Percentiles rank a stretch among this genome's conserved stretches.
These are phyloP conservation scores for Drechslerella stenobrocha DNA, from an alignment of 2,329 filamentous ascomycete species.

Conservation along the genomic window DNA sequence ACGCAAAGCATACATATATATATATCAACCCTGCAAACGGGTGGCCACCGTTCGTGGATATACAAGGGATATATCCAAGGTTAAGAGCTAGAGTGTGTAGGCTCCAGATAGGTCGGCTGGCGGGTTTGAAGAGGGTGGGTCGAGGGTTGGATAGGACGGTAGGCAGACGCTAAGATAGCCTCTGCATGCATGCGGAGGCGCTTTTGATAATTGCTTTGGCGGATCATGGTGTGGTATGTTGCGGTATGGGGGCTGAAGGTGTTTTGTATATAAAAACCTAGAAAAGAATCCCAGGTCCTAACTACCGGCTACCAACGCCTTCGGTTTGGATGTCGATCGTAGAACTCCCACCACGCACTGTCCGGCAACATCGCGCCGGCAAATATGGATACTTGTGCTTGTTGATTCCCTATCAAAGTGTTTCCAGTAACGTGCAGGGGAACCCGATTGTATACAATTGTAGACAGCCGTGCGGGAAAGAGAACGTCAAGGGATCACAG, in stretches of 20 bases:
- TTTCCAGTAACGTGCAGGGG: not conserved
- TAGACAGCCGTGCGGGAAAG: not conserved
- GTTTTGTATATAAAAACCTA: slow-evolving; percentile 2
- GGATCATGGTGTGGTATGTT: slow-evolving; percentile 24
- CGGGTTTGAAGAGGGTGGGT: slow-evolving; percentile 10
- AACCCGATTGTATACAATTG: not conserved
- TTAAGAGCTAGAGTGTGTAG: slow-evolving; percentile 21
- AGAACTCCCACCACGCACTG: too few relatives aligned
- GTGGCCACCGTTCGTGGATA: slow-evolving; percentile 18
- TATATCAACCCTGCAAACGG: slow-evolving; percentile 29
- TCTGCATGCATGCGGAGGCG: slow-evolving; percentile 27
- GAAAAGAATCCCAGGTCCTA: too few relatives aligned
- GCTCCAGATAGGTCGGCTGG: slow-evolving; percentile 11
- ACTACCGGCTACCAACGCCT: too few relatives aligned
- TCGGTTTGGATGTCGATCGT: too few relatives aligned
- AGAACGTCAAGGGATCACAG: not conserved
- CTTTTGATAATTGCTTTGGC: slow-evolving; percentile 7
- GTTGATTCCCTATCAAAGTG: not conserved
- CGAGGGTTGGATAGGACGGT: slow-evolving; percentile 2
- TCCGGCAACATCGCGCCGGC: too few relatives aligned
- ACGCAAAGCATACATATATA: slow-evolving; percentile 41
- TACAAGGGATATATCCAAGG: slow-evolving; percentile 19
- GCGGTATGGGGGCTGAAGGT: slow-evolving; percentile 18
- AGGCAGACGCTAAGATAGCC: slow-evolving; percentile 40
- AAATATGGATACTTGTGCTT: too few relatives aligned